Evolutionary conservation across 495 filamentous ascomycete genomes (phyloP).

Genomic region (Penicillium argentinense): DNA sequence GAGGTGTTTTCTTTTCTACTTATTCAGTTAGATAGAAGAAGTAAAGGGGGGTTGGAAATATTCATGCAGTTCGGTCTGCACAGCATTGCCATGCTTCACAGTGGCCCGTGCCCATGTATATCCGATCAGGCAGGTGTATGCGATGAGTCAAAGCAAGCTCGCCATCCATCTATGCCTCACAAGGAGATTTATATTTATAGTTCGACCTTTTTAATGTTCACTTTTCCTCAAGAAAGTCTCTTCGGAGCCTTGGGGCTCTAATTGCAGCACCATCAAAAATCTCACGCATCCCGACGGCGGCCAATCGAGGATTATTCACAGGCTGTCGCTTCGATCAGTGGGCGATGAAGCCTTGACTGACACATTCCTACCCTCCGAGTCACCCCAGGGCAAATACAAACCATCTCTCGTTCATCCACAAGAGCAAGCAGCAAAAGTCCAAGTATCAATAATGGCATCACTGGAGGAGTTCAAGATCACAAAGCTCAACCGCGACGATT

Average conservation of each 20-base stretch:
- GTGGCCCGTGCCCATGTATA: no score
- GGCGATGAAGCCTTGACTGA: background rate
- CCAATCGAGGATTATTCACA: background rate
- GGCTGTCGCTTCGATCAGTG: background rate
- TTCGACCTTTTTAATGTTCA: no score
- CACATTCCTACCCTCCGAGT: background rate
- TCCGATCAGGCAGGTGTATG: background rate
- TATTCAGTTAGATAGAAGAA: no score
- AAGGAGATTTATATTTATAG: background rate
- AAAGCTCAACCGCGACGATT: slow-evolving; percentile 7
- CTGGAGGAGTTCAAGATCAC: slow-evolving; percentile 6
- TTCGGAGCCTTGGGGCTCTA: no score
- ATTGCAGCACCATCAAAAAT: no score
- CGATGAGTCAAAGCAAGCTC: background rate
- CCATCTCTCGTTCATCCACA: background rate
- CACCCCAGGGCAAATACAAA: background rate
- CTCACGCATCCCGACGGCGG: background rate
- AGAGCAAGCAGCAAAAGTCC: background rate
- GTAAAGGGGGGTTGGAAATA: no score
- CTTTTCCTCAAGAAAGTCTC: no score
- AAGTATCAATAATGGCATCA: slow-evolving; percentile 3
- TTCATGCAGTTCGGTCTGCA: no score
- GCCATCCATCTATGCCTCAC: background rate
- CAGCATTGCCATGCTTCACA: no score
- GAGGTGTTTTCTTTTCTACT: no score